Percentiles rank a stretch among this genome's conserved stretches.
These are phyloP conservation scores for Balakata baccata DNA, from an alignment of 345 rosid species.

Conservation along the genomic window DNA sequence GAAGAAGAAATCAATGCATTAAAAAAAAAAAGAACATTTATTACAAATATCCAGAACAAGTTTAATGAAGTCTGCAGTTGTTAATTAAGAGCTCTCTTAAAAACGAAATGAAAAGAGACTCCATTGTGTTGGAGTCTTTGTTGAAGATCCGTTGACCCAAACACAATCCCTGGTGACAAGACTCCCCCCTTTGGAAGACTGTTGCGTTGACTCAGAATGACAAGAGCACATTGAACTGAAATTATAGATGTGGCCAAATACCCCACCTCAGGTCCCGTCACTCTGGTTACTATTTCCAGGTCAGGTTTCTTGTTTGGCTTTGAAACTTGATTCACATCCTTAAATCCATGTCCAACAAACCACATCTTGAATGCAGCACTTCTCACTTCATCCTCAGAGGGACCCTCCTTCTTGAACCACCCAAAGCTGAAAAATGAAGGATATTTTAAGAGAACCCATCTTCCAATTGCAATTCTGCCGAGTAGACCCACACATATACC, in stretches of 20 bases:
- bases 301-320: slow-evolving; percentile 25
- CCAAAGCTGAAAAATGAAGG: slow-evolving; percentile 84
- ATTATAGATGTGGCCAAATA: slow-evolving; percentile 67
- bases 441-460: slow-evolving; percentile 74
- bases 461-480: slow-evolving; percentile 48
- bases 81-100: slow-evolving; percentile 46
- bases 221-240: slow-evolving; percentile 20
- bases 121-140: slow-evolving; percentile 66
- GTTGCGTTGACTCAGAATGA: slow-evolving; percentile 46
- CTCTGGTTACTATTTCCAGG: slow-evolving; percentile 58
- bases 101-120: slow-evolving; percentile 64
- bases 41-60: too few species aligned
- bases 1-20: too few species aligned
- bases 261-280: slow-evolving; percentile 82
- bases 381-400: slow-evolving; percentile 71
- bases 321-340: slow-evolving; percentile 46
- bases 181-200: slow-evolving; percentile 70
- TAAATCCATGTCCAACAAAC: slow-evolving; percentile 74
- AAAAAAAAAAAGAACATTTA: too few species aligned
- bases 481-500: slow-evolving; percentile 62
- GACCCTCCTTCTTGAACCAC: slow-evolving; percentile 71
- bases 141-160: slow-evolving; percentile 72
- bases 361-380: slow-evolving; percentile 84
- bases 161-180: slow-evolving; percentile 69
- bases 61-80: too few species aligned